Conservation (phyloP, 345 rosid genomes). For the Brassica napus region DNA sequence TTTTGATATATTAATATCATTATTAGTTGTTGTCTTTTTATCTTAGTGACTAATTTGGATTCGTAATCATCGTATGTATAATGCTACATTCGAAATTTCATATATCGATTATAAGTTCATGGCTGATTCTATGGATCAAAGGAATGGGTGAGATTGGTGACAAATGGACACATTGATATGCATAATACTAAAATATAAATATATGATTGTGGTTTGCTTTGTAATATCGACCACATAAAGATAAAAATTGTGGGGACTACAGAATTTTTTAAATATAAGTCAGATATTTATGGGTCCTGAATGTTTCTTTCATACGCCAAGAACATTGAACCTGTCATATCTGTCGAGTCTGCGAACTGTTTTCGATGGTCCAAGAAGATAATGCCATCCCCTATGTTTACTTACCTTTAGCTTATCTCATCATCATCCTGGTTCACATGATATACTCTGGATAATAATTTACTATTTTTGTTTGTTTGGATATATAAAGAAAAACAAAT, state of each 20-base stretch:
- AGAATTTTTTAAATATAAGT: neutral
- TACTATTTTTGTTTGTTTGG: neutral
- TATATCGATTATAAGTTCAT: neutral
- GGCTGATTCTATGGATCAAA: conserved; percentile 15
- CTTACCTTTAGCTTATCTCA: conserved; percentile 27
- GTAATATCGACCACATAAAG: conserved; percentile 26
- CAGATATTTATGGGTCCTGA: conserved; percentile 19
- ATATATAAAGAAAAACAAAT: neutral
- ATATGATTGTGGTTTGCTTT: conserved; percentile 18
- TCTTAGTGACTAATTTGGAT: neutral
- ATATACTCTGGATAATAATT: neutral
- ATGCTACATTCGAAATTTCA: neutral
- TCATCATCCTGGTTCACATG: conserved; percentile 17
- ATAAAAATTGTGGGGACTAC: conserved; percentile 12
- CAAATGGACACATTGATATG: conserved; percentile 15
- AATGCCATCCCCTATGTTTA: conserved; percentile 10
- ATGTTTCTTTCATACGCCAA: conserved; percentile 11
- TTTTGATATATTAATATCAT: neutral
- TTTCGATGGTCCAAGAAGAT: neutral
- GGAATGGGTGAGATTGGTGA: conserved; percentile 15
- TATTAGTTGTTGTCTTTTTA: neutral
- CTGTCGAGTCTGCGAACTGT: conserved; percentile 22
- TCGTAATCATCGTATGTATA: neutral
- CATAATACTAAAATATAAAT: neutral
- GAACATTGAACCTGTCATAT: conserved; percentile 38